Conservation (phyloP, 495 filamentous ascomycete genomes). For the Thermothielavioides terrestris region DNA sequence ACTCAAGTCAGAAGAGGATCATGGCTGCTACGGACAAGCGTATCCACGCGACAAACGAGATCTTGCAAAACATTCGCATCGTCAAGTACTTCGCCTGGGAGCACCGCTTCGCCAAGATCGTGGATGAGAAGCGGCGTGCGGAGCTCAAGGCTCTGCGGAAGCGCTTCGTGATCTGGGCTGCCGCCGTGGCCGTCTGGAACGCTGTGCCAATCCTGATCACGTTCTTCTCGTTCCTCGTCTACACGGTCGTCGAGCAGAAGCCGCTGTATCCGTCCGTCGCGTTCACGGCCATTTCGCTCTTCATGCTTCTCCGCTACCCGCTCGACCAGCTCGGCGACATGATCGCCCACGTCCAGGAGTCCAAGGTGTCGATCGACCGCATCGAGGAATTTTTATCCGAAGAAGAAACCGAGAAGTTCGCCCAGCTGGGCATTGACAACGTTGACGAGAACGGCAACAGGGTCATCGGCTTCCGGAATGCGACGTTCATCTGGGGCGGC, state of each 20-base stretch:
- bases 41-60: slow-evolving; percentile 94
- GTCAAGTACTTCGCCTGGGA: slow-evolving; percentile 99
- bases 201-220: slow-evolving; percentile 93
- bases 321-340: slow-evolving; percentile 97
- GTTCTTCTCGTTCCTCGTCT: slow-evolving; percentile 88
- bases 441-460: slow-evolving; percentile 50
- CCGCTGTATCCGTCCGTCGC: slow-evolving; percentile 85
- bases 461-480: slow-evolving; percentile 74
- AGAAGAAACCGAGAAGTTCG: slow-evolving; percentile 93
- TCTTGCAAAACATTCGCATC: slow-evolving; percentile 94
- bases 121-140: slow-evolving; percentile 74
- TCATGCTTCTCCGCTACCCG: slow-evolving; percentile 88
- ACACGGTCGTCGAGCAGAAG: slow-evolving; percentile 85
- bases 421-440: slow-evolving; percentile 63
- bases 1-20: slow-evolving; percentile 75
- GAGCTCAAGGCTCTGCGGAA: slow-evolving; percentile 72
- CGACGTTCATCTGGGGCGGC: slow-evolving; percentile 81
- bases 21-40: slow-evolving; percentile 92
- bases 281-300: slow-evolving; percentile 93
- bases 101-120: slow-evolving; percentile 74
- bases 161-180: slow-evolving; percentile 84
- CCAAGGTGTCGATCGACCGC: slow-evolving; percentile 92
- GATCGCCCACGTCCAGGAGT: slow-evolving; percentile 97
- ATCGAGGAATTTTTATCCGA: slow-evolving; percentile 93
- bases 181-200: slow-evolving; percentile 90